These are phyloP conservation scores for Botrytis hyacinthi DNA, from an alignment of 2,329 filamentous ascomycete species.

Conservation along the genomic window DNA sequence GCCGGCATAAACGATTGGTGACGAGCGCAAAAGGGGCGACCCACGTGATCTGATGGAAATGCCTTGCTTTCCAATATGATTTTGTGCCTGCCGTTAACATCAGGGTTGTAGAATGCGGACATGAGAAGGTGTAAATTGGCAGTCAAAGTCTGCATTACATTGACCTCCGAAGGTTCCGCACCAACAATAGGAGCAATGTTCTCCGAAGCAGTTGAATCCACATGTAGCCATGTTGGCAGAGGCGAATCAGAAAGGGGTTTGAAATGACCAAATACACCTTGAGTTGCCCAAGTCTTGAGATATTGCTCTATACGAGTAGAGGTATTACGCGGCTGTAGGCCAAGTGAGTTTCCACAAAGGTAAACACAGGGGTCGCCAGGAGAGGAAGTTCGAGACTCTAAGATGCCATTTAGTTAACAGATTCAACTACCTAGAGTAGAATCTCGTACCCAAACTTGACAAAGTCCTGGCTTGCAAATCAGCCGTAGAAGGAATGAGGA, in stretches of 20 bases:
- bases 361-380: slow-evolving; percentile 51
- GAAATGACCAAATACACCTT: slow-evolving; percentile 77
- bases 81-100: slow-evolving; percentile 57
- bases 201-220: slow-evolving; percentile 64
- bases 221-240: slow-evolving; percentile 62
- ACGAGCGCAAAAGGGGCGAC: slow-evolving; percentile 32
- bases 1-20: slow-evolving; percentile 18
- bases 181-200: slow-evolving; percentile 71
- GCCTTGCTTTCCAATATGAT: slow-evolving; percentile 79
- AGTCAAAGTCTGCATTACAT: slow-evolving; percentile 77
- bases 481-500: slow-evolving; percentile 71
- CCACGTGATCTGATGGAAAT: slow-evolving; percentile 77
- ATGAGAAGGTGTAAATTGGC: slow-evolving; percentile 75
- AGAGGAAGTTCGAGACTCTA: slow-evolving; percentile 29
- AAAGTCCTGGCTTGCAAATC: slow-evolving; percentile 58
- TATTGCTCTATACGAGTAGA: slow-evolving; percentile 65
- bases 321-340: slow-evolving; percentile 67
- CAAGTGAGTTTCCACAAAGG: slow-evolving; percentile 77
- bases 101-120: slow-evolving; percentile 75
- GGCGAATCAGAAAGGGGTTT: slow-evolving; percentile 62
- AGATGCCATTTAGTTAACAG: slow-evolving; percentile 6
- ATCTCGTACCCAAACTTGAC: slow-evolving; percentile 28
- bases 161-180: slow-evolving; percentile 65
- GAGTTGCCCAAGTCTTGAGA: slow-evolving; percentile 71
- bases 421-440: slow-evolving; percentile 17